Base-by-base conservation (phyloP, 2,329 filamentous ascomycete species). In the Apiospora arundinis region DNA sequence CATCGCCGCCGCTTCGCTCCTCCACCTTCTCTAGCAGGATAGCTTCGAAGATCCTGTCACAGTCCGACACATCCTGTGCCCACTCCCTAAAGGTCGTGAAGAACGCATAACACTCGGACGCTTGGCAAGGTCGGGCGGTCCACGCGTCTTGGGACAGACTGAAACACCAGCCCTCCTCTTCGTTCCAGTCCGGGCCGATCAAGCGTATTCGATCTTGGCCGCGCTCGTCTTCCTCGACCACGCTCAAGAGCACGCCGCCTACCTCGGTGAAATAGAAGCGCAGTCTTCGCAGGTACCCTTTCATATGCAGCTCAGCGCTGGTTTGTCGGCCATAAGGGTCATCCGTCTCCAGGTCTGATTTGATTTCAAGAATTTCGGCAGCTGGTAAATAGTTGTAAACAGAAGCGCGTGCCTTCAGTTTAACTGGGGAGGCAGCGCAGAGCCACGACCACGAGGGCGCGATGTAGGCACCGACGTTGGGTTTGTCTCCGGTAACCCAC, bases 391-490 rank as follows among this genome's bases (percentile, higher is more conserved):
- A n/a, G 28, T 66, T 66, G n/a, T 56, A 21, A 18, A 9, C 21
- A 11, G n/a, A 32, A 12, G n/a, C 9, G 49, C 49, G 49, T 11
- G n/a, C 49, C 7, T 4, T 21, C 2, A 56, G n/a, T 8, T 56
- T 23, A 8, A 56, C 49, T 9, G 21, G 21, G 14, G n/a, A 23
- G 25, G 32, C 63, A 8, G 37, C 63, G 21, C 25, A 37, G 63
- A 66, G 63, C 63, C 63, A 66, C 28, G 63, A 66, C 63, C 63
- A 66, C 14, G 63, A 37, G 4, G 63, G 63, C 25, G 63, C 63
- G 14, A 66, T 66, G 63, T 66, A 42, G 14, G n/a, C 63, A 4
- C 3, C 37, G 14, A 32, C 37, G 12, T 37, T 5, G 14, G 32
- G 32, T 28, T 66, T 40, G 28, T 37, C 18, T 14, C n/a, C n/a